Conservation (phyloP, 768 basidiomycete genomes). For the Kwoniella pini region DNA sequence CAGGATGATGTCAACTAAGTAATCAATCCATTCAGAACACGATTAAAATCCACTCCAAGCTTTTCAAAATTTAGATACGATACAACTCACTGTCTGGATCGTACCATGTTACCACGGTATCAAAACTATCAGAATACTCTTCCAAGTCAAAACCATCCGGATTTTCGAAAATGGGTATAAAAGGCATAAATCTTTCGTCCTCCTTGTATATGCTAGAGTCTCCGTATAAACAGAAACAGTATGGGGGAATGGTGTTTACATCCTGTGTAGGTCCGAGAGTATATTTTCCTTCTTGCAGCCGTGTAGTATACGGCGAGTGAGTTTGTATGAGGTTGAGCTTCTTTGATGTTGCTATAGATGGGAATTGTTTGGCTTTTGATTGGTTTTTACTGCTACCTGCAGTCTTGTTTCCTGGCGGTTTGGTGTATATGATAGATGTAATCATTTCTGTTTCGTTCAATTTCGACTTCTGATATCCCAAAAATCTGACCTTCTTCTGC, state of each 20-base stretch:
- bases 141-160: slow-evolving; percentile 7
- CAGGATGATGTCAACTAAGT: slow-evolving; percentile 21
- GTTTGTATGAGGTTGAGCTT: no score
- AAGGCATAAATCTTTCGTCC: slow-evolving; percentile 10
- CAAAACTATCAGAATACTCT: background rate
- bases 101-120: background rate
- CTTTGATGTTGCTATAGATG: background rate
- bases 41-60: background rate
- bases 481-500: background rate
- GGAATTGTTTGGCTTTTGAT: no score
- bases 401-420: background rate
- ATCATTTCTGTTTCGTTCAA: background rate
- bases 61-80: background rate
- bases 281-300: background rate
- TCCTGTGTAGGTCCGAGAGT: background rate
- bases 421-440: background rate
- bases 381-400: background rate
- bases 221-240: slow-evolving; percentile 3
- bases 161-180: slow-evolving; percentile 14
- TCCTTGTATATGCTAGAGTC: background rate
- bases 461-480: background rate
- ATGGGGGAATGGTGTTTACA: slow-evolving; percentile 3
- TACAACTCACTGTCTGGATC: slow-evolving; percentile 16
- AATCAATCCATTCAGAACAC: no score
- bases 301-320: background rate